Evolutionary conservation across 176 grass and related monocot genomes (phyloP).

Genomic region (Puya raimondii): DNA sequence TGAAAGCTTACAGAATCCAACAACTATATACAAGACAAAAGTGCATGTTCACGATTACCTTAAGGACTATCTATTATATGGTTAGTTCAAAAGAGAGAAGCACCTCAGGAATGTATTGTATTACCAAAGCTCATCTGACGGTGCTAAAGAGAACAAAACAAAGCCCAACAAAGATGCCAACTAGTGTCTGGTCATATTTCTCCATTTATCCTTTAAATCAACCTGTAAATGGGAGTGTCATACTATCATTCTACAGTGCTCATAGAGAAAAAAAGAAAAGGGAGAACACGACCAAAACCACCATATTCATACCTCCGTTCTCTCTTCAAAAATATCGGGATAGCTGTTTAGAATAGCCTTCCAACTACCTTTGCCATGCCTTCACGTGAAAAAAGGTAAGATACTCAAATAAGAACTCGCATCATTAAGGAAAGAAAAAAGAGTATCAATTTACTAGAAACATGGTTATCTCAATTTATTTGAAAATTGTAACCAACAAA

Average conservation of each 20-base stretch:
- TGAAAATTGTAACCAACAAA: background rate
- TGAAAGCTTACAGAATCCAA: no score
- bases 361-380: conserved; percentile 57
- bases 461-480: background rate
- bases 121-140: no score
- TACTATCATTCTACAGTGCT: background rate
- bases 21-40: no score
- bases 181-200: conserved; percentile 54
- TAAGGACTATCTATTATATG: no score
- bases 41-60: no score
- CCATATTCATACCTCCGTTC: conserved; percentile 39
- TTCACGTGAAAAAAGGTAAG: conserved; percentile 19
- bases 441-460: background rate
- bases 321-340: conserved; percentile 41
- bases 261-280: background rate
- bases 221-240: conserved; percentile 21
- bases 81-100: no score
- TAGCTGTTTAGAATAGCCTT: conserved; percentile 47
- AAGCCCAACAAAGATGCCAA: background rate
- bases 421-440: conserved; percentile 6
- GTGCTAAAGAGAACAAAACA: no score
- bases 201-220: conserved; percentile 92
- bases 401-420: background rate
- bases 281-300: background rate
- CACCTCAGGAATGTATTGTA: no score